Percentiles rank a stretch among this genome's conserved stretches.
phyloP scores from a whole-genome alignment of 768 basidiomycete species.

The Rhodotorula paludigena region DNA sequence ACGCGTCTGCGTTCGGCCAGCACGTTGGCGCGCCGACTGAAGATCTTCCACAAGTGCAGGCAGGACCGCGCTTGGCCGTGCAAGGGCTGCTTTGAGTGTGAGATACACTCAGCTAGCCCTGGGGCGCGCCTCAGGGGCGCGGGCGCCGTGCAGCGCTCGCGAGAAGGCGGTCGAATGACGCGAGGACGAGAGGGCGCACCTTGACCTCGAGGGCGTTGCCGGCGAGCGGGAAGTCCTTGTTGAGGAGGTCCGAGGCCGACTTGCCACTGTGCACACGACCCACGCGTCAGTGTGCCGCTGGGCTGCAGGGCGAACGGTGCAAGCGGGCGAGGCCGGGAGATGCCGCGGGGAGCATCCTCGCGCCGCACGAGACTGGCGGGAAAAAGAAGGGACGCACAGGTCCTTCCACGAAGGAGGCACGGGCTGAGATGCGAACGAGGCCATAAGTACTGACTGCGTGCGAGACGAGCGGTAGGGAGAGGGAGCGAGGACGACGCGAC shows the following conservation, averaged over 20 bases:
- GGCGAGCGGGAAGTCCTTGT: constrained; percentile 83
- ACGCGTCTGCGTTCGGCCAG: background rate
- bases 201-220: constrained; percentile 52
- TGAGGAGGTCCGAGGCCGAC: constrained; percentile 89
- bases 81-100: too few species aligned
- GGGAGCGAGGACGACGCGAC: too few species aligned
- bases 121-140: too few species aligned
- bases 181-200: constrained; percentile 19
- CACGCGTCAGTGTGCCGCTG: background rate
- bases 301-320: background rate
- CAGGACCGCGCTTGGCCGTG: too few species aligned
- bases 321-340: background rate
- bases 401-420: constrained; percentile 38
- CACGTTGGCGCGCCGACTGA: background rate
- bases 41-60: background rate
- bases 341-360: background rate
- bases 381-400: constrained; percentile 17
- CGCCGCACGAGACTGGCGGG: background rate
- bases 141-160: too few species aligned
- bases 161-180: background rate
- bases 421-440: too few species aligned
- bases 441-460: too few species aligned
- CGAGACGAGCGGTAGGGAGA: too few species aligned
- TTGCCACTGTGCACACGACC: constrained; percentile 59
- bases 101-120: too few species aligned